phyloP scores from a whole-genome alignment of 495 filamentous ascomycete genomes.

The Hyaloscypha hepaticicola region DNA sequence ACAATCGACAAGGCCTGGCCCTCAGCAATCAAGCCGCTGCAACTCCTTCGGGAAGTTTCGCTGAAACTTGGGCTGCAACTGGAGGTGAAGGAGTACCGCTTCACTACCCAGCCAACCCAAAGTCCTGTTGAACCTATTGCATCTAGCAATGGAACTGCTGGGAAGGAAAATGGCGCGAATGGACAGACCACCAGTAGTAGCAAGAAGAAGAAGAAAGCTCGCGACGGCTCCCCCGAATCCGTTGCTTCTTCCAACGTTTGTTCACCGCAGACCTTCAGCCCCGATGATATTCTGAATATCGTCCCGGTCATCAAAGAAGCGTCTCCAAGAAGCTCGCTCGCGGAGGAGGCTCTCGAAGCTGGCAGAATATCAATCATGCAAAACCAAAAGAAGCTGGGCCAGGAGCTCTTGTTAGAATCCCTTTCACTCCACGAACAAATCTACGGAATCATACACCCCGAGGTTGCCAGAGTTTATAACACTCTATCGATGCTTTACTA shows the following conservation, averaged over 20 bases:
- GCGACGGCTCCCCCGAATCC: constrained; percentile 49
- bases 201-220: constrained; percentile 72
- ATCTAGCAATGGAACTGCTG: constrained; percentile 28
- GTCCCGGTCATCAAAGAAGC: constrained; percentile 94
- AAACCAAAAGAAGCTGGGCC: constrained; percentile 91
- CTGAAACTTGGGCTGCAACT: constrained; percentile 92
- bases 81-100: constrained; percentile 76
- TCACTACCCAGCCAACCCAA: constrained; percentile 48
- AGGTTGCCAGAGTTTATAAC: constrained; percentile 94
- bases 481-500: constrained; percentile 93
- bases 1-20: constrained; percentile 67
- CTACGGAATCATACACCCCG: constrained; percentile 95
- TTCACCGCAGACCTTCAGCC: constrained; percentile 64
- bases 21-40: constrained; percentile 64
- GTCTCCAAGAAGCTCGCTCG: constrained; percentile 79
- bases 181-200: constrained; percentile 42
- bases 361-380: constrained; percentile 93
- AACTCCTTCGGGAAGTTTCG: constrained; percentile 84
- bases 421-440: constrained; percentile 98
- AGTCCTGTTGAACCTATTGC: constrained; percentile 35
- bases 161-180: constrained; percentile 37
- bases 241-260: constrained; percentile 36
- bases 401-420: constrained; percentile 92
- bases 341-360: constrained; percentile 94
- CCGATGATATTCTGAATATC: constrained; percentile 87